phyloP scores from a whole-genome alignment of 768 basidiomycete species.

The Hygrophoropsis aurantiaca region DNA sequence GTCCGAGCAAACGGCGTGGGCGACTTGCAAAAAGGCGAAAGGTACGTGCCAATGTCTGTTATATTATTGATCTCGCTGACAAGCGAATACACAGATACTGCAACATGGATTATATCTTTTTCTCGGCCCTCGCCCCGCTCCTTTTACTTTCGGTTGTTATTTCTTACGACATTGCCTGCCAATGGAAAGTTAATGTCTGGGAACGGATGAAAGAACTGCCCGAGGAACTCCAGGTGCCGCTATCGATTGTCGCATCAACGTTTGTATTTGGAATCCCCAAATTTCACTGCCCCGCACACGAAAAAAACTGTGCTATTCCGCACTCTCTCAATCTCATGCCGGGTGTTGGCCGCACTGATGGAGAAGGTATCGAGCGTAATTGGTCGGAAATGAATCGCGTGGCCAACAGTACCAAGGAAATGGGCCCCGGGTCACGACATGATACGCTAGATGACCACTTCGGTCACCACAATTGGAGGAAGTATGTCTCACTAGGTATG shows the following conservation, averaged over 20 bases:
- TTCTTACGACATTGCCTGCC: constrained; percentile 23
- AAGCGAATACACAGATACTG: constrained; percentile 25
- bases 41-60: constrained; percentile 4
- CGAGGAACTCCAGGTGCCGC: too few relatives aligned
- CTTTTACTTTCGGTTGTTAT: constrained; percentile 1
- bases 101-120: constrained; percentile 38
- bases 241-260: too few relatives aligned
- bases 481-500: constrained; percentile 24
- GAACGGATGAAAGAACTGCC: constrained; percentile 1
- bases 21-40: constrained; percentile 20
- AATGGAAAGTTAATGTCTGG: constrained; percentile 12
- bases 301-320: constrained; percentile 12
- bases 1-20: constrained; percentile 22
- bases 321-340: constrained; percentile 14
- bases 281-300: constrained; percentile 19
- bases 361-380: constrained; percentile 19
- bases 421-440: constrained; percentile 10
- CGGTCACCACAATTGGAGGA: constrained; percentile 34
- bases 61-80: not conserved
- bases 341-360: constrained; percentile 17
- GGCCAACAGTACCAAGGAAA: constrained; percentile 13
- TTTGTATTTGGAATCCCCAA: constrained; percentile 17
- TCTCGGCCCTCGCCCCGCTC: constrained; percentile 3
- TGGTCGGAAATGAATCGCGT: constrained; percentile 15
- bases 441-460: constrained; percentile 35